Percentiles rank a stretch among this genome's conserved stretches.
phyloP scores from a whole-genome alignment of 1,284 basidiomycete genomes.

The Fomitopsis pinicola region DNA sequence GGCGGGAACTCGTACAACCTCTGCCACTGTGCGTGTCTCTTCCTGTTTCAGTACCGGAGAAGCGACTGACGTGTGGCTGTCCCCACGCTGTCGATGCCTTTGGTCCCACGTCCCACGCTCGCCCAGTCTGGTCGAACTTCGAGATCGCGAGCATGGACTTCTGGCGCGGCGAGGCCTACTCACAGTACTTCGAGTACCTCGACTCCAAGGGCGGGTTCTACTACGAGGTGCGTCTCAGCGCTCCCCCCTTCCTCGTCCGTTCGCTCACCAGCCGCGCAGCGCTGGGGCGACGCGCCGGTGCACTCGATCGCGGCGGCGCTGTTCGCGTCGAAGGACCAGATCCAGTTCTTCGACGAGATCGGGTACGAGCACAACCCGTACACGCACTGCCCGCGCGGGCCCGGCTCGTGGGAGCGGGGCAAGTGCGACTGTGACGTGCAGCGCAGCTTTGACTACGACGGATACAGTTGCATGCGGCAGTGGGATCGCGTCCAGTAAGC shows the following conservation, averaged over 20 bases:
- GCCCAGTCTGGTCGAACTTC: conserved; percentile 70
- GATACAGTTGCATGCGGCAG: conserved; percentile 46
- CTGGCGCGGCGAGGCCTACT: conserved; percentile 61
- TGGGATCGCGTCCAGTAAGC: conserved; percentile 34
- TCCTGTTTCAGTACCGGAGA: neutral
- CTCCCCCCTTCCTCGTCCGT: no score
- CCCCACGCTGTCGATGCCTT: neutral
- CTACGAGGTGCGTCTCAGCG: no score
- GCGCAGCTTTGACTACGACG: conserved; percentile 45
- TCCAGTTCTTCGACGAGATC: conserved; percentile 68
- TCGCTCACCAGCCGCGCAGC: conserved; percentile 27
- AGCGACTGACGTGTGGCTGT: neutral
- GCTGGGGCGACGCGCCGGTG: conserved; percentile 81
- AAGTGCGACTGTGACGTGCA: conserved; percentile 39
- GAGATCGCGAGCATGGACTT: conserved; percentile 71
- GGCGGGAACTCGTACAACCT: conserved; percentile 62
- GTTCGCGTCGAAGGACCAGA: conserved; percentile 56
- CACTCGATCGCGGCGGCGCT: conserved; percentile 72
- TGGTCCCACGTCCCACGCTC: neutral
- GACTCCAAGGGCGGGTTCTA: conserved; percentile 75
- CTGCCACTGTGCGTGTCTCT: conserved; percentile 57
- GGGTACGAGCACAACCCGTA: conserved; percentile 52
- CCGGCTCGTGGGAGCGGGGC: conserved; percentile 37
- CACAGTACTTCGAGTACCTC: conserved; percentile 68
- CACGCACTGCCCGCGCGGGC: conserved; percentile 46